Evolutionary conservation across 1,139 yeast species (phyloP).

Genomic region (Nakaseomyces uthaithaninus): DNA sequence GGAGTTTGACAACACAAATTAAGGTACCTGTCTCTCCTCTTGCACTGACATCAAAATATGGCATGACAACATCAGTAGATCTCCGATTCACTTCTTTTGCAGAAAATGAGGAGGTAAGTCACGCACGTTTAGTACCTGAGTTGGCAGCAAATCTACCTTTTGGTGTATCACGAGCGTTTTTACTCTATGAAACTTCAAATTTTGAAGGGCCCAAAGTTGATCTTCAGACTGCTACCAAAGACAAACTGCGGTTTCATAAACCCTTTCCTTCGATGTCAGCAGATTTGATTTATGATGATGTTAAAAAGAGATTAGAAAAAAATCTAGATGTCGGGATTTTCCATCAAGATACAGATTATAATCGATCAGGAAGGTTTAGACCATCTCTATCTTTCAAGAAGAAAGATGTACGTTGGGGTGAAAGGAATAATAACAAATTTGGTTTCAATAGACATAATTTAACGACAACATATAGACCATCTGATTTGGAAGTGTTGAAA

Average conservation of each 20-base stretch:
- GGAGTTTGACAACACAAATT: slow-evolving; percentile 22
- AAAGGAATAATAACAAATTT: not conserved
- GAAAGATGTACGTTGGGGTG: not conserved
- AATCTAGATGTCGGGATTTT: not conserved
- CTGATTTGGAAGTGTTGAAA: not conserved
- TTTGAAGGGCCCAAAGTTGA: slow-evolving; percentile 1
- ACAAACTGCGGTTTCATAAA: not conserved
- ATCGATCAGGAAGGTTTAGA: not conserved
- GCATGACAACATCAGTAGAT: slow-evolving; percentile 1
- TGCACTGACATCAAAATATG: not conserved
- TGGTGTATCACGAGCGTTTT: slow-evolving; percentile 1
- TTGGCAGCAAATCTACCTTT: not conserved
- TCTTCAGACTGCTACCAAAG: not conserved
- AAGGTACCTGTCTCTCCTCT: slow-evolving; percentile 20
- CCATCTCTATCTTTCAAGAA: not conserved
- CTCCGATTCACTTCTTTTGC: slow-evolving; percentile 19
- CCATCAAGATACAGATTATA: not conserved
- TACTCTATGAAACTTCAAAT: slow-evolving; percentile 5
- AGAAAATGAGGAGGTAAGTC: slow-evolving; percentile 9
- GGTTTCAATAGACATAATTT: not conserved
- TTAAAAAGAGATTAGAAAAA: slow-evolving; percentile 3
- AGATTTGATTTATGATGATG: slow-evolving; percentile 1
- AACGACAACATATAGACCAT: slow-evolving; percentile 2
- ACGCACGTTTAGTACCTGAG: slow-evolving; percentile 9
- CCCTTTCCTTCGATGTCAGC: slow-evolving; percentile 3